Conservation (phyloP, 257 asterid species). For the Forsythia suspensa region DNA sequence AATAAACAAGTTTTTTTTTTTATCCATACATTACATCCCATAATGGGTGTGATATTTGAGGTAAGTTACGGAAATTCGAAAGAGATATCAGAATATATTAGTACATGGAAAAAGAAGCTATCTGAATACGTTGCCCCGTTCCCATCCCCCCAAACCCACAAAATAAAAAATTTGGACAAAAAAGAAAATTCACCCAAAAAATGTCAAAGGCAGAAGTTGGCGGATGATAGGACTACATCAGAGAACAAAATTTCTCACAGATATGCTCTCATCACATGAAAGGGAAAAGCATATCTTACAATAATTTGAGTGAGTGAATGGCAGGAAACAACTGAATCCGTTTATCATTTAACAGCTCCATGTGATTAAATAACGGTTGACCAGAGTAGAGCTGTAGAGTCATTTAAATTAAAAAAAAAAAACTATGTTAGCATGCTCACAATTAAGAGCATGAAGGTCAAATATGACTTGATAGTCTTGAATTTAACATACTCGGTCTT, state of each 20-base stretch:
- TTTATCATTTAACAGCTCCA: slow-evolving; percentile 63
- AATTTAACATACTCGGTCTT: slow-evolving; percentile 60
- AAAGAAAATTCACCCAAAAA: no score
- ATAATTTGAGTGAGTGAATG: slow-evolving; percentile 61
- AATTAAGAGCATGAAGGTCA: slow-evolving; percentile 17
- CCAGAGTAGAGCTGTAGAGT: slow-evolving; percentile 69
- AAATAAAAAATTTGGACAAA: no score
- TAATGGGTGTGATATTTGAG: not conserved
- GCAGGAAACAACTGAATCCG: slow-evolving; percentile 69
- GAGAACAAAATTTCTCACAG: not conserved
- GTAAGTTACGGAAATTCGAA: no score
- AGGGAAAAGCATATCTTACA: slow-evolving; percentile 49
- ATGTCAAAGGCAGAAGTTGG: no score
- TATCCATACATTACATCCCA: not conserved
- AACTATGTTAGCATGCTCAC: slow-evolving; percentile 10
- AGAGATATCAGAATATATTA: no score
- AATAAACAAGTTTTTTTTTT: not conserved
- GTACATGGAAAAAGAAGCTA: no score
- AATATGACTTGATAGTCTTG: not conserved
- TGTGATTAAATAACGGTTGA: slow-evolving; percentile 59
- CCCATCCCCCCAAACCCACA: not conserved
- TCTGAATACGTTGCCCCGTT: no score
- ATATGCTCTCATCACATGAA: not conserved
- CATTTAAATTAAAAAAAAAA: not conserved
- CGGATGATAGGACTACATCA: not conserved